Conservation (phyloP, 768 basidiomycete species). For the Lactifluus pinguis region DNA sequence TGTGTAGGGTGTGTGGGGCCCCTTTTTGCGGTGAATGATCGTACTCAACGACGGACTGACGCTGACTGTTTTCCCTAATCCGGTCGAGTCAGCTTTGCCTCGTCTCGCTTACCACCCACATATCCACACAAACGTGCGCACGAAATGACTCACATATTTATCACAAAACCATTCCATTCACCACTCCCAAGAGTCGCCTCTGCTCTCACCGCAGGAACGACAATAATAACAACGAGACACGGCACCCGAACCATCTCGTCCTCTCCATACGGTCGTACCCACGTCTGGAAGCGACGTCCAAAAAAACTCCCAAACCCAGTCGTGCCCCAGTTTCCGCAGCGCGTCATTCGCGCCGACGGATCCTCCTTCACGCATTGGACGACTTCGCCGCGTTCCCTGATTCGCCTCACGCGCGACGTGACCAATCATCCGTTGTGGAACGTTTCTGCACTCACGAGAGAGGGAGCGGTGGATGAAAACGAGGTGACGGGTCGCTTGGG, state of each 20-base stretch:
- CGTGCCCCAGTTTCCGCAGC: slow-evolving; percentile 81
- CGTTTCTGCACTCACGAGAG: slow-evolving; percentile 40
- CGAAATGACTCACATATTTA: background rate
- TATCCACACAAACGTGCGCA: background rate
- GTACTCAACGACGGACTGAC: too few species aligned
- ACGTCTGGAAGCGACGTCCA: slow-evolving; percentile 65
- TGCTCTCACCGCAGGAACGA: background rate
- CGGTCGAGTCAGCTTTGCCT: background rate
- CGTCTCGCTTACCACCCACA: too few species aligned
- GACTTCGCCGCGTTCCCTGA: slow-evolving; percentile 71
- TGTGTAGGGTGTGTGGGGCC: background rate
- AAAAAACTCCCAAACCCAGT: slow-evolving; percentile 71
- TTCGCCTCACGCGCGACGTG: slow-evolving; percentile 77
- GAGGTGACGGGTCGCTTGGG: slow-evolving; percentile 71
- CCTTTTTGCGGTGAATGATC: background rate
- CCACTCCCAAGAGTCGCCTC: background rate
- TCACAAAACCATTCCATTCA: background rate
- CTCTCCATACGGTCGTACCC: slow-evolving; percentile 78
- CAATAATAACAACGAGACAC: background rate
- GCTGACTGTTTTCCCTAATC: background rate
- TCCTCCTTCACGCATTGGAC: slow-evolving; percentile 83
- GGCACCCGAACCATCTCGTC: slow-evolving; percentile 42
- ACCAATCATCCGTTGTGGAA: slow-evolving; percentile 88
- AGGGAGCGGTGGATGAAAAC: slow-evolving; percentile 52
- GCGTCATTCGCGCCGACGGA: slow-evolving; percentile 80